Evolutionary conservation across 2,329 filamentous ascomycete species (phyloP).

Genomic region (Aspergillus sp.): DNA sequence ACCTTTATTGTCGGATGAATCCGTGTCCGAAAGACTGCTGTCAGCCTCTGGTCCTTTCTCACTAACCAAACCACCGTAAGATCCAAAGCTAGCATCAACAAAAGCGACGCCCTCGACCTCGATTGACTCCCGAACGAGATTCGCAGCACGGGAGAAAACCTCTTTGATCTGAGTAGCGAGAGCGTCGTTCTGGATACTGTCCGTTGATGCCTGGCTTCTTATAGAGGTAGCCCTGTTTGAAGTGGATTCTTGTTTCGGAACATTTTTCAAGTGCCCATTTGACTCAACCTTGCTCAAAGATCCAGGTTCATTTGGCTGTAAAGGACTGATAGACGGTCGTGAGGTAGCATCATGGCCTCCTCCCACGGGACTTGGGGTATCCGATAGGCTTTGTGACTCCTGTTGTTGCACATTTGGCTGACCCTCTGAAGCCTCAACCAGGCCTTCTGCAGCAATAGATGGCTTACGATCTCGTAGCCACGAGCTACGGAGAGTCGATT

Average conservation of each 20-base stretch:
- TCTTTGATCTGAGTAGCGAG: constrained; percentile 9
- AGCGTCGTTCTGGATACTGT: background rate
- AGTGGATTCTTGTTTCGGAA: too few relatives aligned
- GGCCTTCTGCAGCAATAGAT: constrained; percentile 5
- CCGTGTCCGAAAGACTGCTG: constrained; percentile 18
- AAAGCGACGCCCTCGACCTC: constrained; percentile 37
- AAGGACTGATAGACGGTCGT: too few relatives aligned
- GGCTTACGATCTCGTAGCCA: constrained; percentile 15
- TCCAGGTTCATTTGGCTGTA: too few relatives aligned
- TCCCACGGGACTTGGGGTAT: background rate
- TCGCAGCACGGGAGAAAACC: constrained; percentile 43
- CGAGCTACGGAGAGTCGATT: constrained; percentile 21
- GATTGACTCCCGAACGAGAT: constrained; percentile 39
- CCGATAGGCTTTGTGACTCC: constrained; percentile 5
- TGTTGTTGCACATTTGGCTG: constrained; percentile 18
- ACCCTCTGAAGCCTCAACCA: constrained; percentile 8
- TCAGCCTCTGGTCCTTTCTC: constrained; percentile 3
- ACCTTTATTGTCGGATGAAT: constrained; percentile 1
- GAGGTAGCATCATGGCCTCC: background rate
- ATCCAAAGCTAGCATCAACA: constrained; percentile 17
- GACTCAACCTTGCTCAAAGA: too few relatives aligned
- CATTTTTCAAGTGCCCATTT: too few relatives aligned
- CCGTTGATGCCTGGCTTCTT: background rate
- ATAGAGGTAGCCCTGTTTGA: too few relatives aligned
- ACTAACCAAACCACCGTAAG: constrained; percentile 12